Conservation (phyloP, 2,329 filamentous ascomycete species). For the Clathrospora elynae region DNA sequence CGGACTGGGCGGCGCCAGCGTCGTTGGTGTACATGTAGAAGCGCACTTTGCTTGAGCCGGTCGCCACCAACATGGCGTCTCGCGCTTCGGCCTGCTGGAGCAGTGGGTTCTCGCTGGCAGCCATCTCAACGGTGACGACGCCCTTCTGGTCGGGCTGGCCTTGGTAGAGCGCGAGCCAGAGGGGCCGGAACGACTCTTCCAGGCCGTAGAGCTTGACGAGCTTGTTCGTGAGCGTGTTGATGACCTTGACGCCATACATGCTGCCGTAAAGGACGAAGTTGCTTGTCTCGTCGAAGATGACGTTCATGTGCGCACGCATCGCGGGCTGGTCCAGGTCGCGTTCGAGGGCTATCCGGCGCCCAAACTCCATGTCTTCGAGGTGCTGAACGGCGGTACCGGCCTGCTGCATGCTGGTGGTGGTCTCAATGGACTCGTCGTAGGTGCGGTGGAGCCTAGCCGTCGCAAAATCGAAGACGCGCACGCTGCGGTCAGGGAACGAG, state of each 20-base stretch:
- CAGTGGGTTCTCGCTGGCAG: conserved; percentile 89
- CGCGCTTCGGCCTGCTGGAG: conserved; percentile 88
- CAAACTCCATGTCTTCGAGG: conserved; percentile 90
- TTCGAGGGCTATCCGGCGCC: conserved; percentile 82
- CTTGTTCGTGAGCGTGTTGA: conserved; percentile 94
- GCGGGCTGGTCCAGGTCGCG: conserved; percentile 77
- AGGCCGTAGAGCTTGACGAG: conserved; percentile 88
- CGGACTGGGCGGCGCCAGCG: conserved; percentile 59
- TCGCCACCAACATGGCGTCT: conserved; percentile 86
- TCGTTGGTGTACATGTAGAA: conserved; percentile 99
- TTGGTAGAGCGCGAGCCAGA: conserved; percentile 88
- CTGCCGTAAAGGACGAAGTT: conserved; percentile 96
- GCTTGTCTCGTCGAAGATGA: conserved; percentile 94
- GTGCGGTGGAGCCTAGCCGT: conserved; percentile 86
- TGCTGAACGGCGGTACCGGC: conserved; percentile 82
- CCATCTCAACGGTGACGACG: conserved; percentile 94
- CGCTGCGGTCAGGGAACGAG: conserved; percentile 90
- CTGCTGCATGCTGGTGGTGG: conserved; percentile 93
- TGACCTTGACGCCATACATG: conserved; percentile 87
- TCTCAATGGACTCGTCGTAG: conserved; percentile 91
- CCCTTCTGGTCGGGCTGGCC: conserved; percentile 94
- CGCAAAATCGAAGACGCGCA: conserved; percentile 91
- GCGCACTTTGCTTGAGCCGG: conserved; percentile 82
- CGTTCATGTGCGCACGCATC: conserved; percentile 74
- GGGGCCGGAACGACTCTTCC: conserved; percentile 83